Conservation (phyloP, 148 eudicot genomes). For the Chenopodium album region DNA sequence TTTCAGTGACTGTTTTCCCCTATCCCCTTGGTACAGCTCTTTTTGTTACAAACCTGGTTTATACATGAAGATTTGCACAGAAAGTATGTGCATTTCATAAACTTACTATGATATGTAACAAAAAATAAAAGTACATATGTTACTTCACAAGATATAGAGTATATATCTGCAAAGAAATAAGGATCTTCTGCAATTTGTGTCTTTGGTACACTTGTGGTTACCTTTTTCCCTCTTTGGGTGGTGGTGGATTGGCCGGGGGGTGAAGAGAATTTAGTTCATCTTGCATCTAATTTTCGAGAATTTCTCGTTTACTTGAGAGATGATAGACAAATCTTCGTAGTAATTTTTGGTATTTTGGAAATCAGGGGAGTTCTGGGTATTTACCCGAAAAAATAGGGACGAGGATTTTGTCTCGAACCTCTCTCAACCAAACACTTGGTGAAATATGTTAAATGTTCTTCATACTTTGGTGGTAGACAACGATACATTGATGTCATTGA, state of each 20-base stretch:
- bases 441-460: too few relatives aligned
- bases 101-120: slow-evolving; percentile 15
- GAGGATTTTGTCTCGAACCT: too few relatives aligned
- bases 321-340: too few relatives aligned
- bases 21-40: slow-evolving; percentile 12
- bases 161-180: not conserved
- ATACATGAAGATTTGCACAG: slow-evolving; percentile 18
- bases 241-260: too few relatives aligned
- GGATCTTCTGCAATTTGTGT: not conserved
- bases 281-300: too few relatives aligned
- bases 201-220: not conserved
- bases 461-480: not conserved
- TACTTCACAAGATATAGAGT: slow-evolving; percentile 11
- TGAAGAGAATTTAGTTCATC: too few relatives aligned
- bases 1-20: slow-evolving; percentile 23
- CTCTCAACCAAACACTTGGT: too few relatives aligned
- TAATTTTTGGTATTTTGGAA: not conserved
- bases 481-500: not conserved
- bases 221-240: too few relatives aligned
- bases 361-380: not conserved
- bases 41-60: not conserved
- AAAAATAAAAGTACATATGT: slow-evolving; percentile 29
- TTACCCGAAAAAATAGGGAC: too few relatives aligned
- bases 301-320: too few relatives aligned
- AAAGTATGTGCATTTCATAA: slow-evolving; percentile 27